A percentile compares a stretch with the other conserved stretches of the same genome.
These are phyloP conservation scores for Fusarium sp. DNA, from an alignment of 2,329 filamentous ascomycete genomes.

Conservation along the genomic window DNA sequence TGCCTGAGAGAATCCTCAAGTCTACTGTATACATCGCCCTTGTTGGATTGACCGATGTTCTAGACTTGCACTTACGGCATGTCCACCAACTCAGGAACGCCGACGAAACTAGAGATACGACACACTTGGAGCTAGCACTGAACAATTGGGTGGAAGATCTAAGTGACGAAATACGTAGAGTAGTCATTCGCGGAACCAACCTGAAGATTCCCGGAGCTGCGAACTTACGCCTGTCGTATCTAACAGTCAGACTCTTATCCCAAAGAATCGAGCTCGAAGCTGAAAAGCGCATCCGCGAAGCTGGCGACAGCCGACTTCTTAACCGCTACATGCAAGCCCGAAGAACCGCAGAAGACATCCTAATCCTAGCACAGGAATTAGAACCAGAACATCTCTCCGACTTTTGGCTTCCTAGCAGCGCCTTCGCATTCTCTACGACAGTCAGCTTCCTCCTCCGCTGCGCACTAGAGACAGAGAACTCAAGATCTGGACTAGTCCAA, in stretches of 20 bases:
- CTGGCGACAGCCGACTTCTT: slow-evolving; percentile 39
- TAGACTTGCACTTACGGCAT: slow-evolving; percentile 48
- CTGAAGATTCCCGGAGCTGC: slow-evolving; percentile 58
- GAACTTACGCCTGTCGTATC: slow-evolving; percentile 63
- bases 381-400: slow-evolving; percentile 56
- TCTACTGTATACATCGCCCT: slow-evolving; percentile 59
- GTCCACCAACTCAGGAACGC: slow-evolving; percentile 51
- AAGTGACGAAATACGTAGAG: slow-evolving; percentile 50
- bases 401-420: slow-evolving; percentile 62
- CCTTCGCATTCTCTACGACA: slow-evolving; percentile 61
- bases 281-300: slow-evolving; percentile 45
- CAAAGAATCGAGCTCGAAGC: slow-evolving; percentile 60
- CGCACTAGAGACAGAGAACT: slow-evolving; percentile 57
- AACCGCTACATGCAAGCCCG: slow-evolving; percentile 56
- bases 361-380: slow-evolving; percentile 60
- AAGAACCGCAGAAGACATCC: slow-evolving; percentile 60
- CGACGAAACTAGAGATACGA: slow-evolving; percentile 40
- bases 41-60: slow-evolving; percentile 55
- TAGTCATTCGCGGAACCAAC: slow-evolving; percentile 56
- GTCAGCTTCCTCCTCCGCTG: slow-evolving; percentile 62
- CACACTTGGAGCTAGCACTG: slow-evolving; percentile 53
- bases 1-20: slow-evolving; percentile 36
- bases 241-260: slow-evolving; percentile 59
- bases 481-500: slow-evolving; percentile 49
- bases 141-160: slow-evolving; percentile 59